These are phyloP conservation scores for Remersonia thermophila DNA, from an alignment of 2,329 filamentous ascomycete genomes.

Conservation along the genomic window DNA sequence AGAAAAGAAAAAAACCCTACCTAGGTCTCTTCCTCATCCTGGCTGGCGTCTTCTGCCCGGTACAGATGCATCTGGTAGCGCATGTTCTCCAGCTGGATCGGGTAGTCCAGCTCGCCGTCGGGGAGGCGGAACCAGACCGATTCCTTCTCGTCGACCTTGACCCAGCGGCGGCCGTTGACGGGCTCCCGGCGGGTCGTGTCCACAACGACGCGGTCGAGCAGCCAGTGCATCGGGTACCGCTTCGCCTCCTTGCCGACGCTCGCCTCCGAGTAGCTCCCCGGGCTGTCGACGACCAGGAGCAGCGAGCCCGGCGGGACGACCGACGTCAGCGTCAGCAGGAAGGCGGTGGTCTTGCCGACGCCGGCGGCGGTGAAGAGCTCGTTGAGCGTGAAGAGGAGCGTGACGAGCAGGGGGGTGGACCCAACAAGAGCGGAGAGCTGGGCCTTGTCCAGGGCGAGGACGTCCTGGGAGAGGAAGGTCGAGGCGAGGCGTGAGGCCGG, in stretches of 20 bases:
- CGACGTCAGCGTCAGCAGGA: conserved; percentile 59
- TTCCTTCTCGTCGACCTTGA: conserved; percentile 61
- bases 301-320: conserved; percentile 46
- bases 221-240: conserved; percentile 86
- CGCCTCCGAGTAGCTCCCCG: conserved; percentile 83
- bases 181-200: conserved; percentile 17
- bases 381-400: conserved; percentile 87
- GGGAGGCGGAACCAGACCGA: conserved; percentile 75
- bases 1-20: too few species aligned
- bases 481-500: conserved; percentile 25
- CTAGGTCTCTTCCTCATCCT: conserved; percentile 3
- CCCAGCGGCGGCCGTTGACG: conserved; percentile 43
- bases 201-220: conserved; percentile 67
- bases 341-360: conserved; percentile 57
- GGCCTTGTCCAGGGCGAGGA: conserved; percentile 29
- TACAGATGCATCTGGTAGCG: conserved; percentile 88
- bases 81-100: conserved; percentile 86
- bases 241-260: conserved; percentile 49
- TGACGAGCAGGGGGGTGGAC: conserved; percentile 45
- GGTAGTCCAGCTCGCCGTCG: conserved; percentile 52
- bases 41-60: conserved; percentile 19
- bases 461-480: conserved; percentile 36
- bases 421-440: conserved; percentile 24
- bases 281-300: conserved; percentile 80
- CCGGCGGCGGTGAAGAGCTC: conserved; percentile 78